Conservation (phyloP, 139 green algal genomes). For the Picochlorum sp. region DNA sequence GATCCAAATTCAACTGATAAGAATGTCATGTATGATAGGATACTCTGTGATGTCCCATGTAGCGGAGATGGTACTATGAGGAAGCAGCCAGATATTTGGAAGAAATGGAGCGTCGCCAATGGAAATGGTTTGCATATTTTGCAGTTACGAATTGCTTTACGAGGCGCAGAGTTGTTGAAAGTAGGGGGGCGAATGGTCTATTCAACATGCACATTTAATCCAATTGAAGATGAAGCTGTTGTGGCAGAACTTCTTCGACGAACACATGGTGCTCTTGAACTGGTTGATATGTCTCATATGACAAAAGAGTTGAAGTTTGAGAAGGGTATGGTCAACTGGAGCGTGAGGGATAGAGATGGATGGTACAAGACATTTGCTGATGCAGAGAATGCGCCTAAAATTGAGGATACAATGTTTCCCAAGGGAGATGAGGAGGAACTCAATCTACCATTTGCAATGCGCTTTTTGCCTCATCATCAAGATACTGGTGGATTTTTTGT, state of each 20-base stretch:
- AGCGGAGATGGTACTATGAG: constrained; percentile 92
- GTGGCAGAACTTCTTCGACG: constrained; percentile 77
- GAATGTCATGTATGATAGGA: constrained; percentile 70
- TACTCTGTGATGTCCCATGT: constrained; percentile 97
- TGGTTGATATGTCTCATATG: constrained; percentile 72
- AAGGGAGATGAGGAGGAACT: constrained; percentile 40
- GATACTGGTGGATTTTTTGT: constrained; percentile 99
- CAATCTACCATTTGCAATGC: constrained; percentile 86
- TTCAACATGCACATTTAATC: constrained; percentile 97
- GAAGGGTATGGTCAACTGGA: constrained; percentile 69
- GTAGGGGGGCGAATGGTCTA: constrained; percentile 93
- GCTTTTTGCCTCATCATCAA: constrained; percentile 89
- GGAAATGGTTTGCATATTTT: constrained; percentile 87
- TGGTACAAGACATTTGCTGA: constrained; percentile 61
- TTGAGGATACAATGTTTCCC: constrained; percentile 79
- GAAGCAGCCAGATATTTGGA: constrained; percentile 96
- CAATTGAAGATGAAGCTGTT: constrained; percentile 97
- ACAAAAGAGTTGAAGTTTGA: constrained; percentile 70
- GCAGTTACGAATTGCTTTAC: constrained; percentile 79
- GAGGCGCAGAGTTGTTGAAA: constrained; percentile 70
- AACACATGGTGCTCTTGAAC: constrained; percentile 54
- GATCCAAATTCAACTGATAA: constrained; percentile 12
- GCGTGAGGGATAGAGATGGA: constrained; percentile 49
- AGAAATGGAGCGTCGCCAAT: constrained; percentile 57
- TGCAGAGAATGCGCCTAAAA: constrained; percentile 34